Evolutionary conservation across 345 rosid genomes (phyloP), one percentile per base, ranked within the genome.

Genomic region (Eucalyptus regnans): DNA sequence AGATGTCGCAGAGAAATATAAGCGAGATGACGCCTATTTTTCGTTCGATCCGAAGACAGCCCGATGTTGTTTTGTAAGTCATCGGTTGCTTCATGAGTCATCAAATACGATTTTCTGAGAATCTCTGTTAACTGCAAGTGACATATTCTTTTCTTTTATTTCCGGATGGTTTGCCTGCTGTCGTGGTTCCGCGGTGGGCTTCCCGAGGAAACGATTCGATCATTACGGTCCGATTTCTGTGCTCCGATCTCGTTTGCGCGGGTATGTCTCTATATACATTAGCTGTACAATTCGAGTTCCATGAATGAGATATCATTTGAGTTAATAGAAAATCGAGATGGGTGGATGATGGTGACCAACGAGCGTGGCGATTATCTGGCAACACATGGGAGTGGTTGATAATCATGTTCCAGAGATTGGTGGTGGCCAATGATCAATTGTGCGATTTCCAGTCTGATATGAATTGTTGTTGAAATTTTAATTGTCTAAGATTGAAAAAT

Each of bases 351-450:
- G 15, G 14, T 25, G 16, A 62, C 17, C 37, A 6, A 29, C 5
- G 0, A 29, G n/a, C 12, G 16, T 4, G 9, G 17, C 7, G 1
- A 62, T 62, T 62, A 7, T 62, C 9, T 13, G 3, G 2, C 18
- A 13, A 29, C 33, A 29, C n/a, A 29, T 14, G 2, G 33, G 16
- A 37, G 71, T 62, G 71, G 71, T 62, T 29, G 71, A 29, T 62
- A 62, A 14, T 62, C 71, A 29, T 62, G 33, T 62, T 62, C 9
- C 2, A 13, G 1, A 13, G 71, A 62, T 29, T 29, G 71, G 33
- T 4, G 0, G 33, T 62, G 18, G 71, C 2, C 18, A 11, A 58
- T 58, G 37, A 62, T 62, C 7, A 12, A 62, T 29, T 62, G 16
- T 62, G 33, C 8, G 9, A 13, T 29, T 62, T 62, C 5, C 71